phyloP scores from a whole-genome alignment of 192 early-diverging fungal species.

The Rhizophagus sp. region DNA sequence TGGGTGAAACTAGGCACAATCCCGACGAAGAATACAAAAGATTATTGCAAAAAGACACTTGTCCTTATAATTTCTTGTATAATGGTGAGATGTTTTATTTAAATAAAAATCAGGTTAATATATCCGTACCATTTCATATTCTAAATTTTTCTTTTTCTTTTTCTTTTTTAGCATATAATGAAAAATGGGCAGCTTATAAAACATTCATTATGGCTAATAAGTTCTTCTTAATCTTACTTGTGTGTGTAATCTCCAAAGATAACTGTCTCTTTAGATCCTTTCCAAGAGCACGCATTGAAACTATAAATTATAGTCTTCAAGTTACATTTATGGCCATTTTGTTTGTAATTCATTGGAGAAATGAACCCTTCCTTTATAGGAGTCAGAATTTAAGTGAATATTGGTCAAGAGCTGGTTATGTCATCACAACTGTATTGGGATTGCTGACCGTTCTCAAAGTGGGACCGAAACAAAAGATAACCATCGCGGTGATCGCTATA shows the following conservation, averaged over 20 bases:
- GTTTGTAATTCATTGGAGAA: slow-evolving; percentile 56
- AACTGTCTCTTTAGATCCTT: slow-evolving; percentile 57
- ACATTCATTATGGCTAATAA: slow-evolving; percentile 61
- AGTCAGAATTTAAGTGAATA: slow-evolving; percentile 58
- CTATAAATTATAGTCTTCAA: slow-evolving; percentile 46
- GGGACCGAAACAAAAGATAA: slow-evolving; percentile 44
- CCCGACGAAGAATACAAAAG: slow-evolving; percentile 45
- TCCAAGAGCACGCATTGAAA: slow-evolving; percentile 49
- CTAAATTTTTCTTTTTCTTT: not conserved
- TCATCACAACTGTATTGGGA: slow-evolving; percentile 50
- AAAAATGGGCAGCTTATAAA: slow-evolving; percentile 52
- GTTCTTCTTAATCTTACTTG: slow-evolving; percentile 49
- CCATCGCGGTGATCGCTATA: slow-evolving; percentile 44
- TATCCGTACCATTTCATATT: too few relatives aligned
- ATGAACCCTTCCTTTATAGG: slow-evolving; percentile 59
- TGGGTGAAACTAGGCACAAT: slow-evolving; percentile 25
- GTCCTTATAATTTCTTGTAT: slow-evolving; percentile 65
- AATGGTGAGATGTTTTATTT: slow-evolving; percentile 44
- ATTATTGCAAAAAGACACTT: slow-evolving; percentile 44
- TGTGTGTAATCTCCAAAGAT: slow-evolving; percentile 58
- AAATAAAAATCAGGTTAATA: not conserved
- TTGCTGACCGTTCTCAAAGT: slow-evolving; percentile 53
- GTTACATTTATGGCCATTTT: slow-evolving; percentile 50
- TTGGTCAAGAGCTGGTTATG: slow-evolving; percentile 44
- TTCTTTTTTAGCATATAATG: slow-evolving; percentile 35